Conservation (phyloP, 805 yeast species). For the Ogataea parapolymorpha region DNA sequence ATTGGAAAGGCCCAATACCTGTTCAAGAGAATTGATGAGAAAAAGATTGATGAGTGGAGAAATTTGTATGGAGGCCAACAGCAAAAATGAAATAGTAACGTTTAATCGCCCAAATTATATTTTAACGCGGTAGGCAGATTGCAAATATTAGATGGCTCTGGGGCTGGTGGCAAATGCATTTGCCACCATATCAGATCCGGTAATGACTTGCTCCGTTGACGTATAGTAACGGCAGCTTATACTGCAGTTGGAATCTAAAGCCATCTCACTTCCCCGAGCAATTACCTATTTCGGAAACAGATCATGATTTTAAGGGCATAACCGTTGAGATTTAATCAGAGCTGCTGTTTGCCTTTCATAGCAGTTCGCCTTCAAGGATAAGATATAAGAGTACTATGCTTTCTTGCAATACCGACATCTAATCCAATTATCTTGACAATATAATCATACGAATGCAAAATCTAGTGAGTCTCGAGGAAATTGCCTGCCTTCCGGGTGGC, state of each 20-base stretch:
- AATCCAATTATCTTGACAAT: too few species aligned
- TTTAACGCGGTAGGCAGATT: conserved; percentile 2
- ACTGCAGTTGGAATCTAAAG: neutral
- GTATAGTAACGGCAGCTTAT: too few species aligned
- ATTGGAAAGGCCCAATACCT: conserved; percentile 89
- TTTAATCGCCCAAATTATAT: conserved; percentile 1
- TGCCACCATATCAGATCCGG: conserved; percentile 2
- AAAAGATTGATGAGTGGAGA: conserved; percentile 85
- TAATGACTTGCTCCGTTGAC: too few species aligned
- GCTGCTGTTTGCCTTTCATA: neutral
- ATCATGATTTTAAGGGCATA: neutral
- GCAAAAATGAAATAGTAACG: conserved; percentile 4
- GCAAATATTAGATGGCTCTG: neutral
- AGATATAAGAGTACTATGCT: neutral
- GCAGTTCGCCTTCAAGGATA: conserved; percentile 1
- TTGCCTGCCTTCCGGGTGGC: neutral
- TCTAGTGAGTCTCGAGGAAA: neutral
- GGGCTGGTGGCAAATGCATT: conserved; percentile 5
- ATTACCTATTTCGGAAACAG: conserved; percentile 9
- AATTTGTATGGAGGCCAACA: conserved; percentile 79
- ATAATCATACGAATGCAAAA: neutral
- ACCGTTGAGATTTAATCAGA: neutral
- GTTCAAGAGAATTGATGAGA: conserved; percentile 88
- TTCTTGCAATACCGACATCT: too few species aligned
- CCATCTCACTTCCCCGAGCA: neutral